These are phyloP conservation scores for Nothomitra cinnamomea DNA, from an alignment of 2,329 filamentous ascomycete genomes.

Conservation along the genomic window DNA sequence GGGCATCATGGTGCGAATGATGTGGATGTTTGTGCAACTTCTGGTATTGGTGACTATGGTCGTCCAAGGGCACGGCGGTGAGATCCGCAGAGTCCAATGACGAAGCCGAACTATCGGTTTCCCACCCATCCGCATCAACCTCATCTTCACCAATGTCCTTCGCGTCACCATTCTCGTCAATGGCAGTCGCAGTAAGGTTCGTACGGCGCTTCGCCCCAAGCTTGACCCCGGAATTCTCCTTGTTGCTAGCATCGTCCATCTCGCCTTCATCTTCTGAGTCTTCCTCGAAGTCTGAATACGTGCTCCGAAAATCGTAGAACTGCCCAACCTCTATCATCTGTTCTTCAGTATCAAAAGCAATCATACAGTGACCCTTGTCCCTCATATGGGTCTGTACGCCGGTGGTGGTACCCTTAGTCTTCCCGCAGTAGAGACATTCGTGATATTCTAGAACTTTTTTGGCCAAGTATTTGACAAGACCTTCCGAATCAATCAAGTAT, in stretches of 20 bases:
- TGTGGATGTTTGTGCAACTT: conserved; percentile 57
- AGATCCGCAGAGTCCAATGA: conserved; percentile 77
- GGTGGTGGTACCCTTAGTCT: conserved; percentile 57
- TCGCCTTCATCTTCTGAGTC: conserved; percentile 37
- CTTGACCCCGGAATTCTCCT: conserved; percentile 16
- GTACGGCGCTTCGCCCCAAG: background rate
- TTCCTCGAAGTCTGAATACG: conserved; percentile 68
- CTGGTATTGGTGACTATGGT: conserved; percentile 50
- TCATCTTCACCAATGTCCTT: conserved; percentile 36
- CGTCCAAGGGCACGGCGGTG: conserved; percentile 58
- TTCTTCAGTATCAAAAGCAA: conserved; percentile 73
- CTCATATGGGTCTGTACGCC: conserved; percentile 94
- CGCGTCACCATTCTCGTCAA: conserved; percentile 36
- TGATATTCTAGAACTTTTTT: conserved; percentile 63
- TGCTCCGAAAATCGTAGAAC: conserved; percentile 92
- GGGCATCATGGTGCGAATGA: conserved; percentile 53
- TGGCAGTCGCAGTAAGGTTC: conserved; percentile 24
- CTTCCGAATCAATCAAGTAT: conserved; percentile 69
- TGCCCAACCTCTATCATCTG: conserved; percentile 91
- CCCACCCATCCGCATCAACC: conserved; percentile 67
- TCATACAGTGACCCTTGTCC: conserved; percentile 92
- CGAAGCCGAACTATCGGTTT: conserved; percentile 83
- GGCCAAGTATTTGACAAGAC: conserved; percentile 61
- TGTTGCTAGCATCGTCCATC: conserved; percentile 21
- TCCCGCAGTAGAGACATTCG: conserved; percentile 80